Percentiles rank a stretch among this genome's conserved stretches.
These are phyloP conservation scores for Davidsoniella eucalypti DNA, from an alignment of 2,329 filamentous ascomycete species.

Conservation along the genomic window DNA sequence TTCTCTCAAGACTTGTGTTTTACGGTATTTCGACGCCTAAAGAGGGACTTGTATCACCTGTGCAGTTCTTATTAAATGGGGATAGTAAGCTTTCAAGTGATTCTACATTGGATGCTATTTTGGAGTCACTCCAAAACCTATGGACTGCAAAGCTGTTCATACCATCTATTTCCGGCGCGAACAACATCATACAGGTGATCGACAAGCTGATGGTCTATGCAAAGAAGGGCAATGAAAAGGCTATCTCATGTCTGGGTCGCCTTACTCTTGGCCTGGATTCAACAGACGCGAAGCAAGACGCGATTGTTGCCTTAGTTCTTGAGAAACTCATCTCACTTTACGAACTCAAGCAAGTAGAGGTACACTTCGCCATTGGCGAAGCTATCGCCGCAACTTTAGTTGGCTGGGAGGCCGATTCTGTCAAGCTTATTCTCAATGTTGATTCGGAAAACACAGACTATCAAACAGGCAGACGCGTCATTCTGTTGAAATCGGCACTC, in stretches of 20 bases:
- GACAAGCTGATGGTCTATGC: conserved; percentile 49
- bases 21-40: conserved; percentile 22
- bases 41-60: conserved; percentile 18
- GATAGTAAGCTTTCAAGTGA: conserved; percentile 13
- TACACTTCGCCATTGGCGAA: conserved; percentile 83
- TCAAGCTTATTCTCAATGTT: conserved; percentile 62
- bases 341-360: conserved; percentile 70
- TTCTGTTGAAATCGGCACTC: conserved; percentile 38
- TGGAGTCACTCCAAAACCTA: conserved; percentile 30
- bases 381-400: conserved; percentile 62
- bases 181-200: conserved; percentile 26
- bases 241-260: conserved; percentile 66
- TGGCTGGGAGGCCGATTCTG: conserved; percentile 69
- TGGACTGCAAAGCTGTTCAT: conserved; percentile 29
- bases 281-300: conserved; percentile 20
- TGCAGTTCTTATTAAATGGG: conserved; percentile 20
- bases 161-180: conserved; percentile 17
- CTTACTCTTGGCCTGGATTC: conserved; percentile 48
- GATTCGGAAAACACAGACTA: conserved; percentile 27
- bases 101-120: conserved; percentile 27
- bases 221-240: conserved; percentile 65
- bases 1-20: conserved; percentile 28
- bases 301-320: conserved; percentile 38
- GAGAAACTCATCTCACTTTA: conserved; percentile 59
- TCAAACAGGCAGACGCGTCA: conserved; percentile 24